Conservation (phyloP, 176 grass and related monocot genomes). For the Oryza coarctata region DNA sequence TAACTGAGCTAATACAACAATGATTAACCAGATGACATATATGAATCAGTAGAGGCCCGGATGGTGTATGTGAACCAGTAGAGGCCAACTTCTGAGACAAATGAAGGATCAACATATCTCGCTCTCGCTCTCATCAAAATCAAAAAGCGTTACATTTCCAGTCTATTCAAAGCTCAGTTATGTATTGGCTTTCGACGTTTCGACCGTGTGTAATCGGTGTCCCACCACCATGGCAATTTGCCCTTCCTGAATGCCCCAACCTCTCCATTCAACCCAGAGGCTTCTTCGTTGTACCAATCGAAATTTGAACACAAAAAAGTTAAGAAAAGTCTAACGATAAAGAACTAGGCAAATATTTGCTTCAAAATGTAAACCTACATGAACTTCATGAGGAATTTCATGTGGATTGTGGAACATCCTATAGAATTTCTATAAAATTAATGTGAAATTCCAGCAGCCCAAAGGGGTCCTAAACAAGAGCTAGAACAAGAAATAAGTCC, state of each 20-base stretch:
- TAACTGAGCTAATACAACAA: neutral
- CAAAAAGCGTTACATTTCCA: too few species aligned
- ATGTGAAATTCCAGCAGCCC: neutral
- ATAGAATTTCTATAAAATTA: too few species aligned
- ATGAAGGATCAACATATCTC: neutral
- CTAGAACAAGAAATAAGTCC: neutral
- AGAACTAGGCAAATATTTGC: too few species aligned
- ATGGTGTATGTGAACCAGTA: neutral
- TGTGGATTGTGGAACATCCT: neutral
- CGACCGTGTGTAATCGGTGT: conserved; percentile 50
- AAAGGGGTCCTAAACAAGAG: neutral
- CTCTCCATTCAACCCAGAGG: conserved; percentile 25
- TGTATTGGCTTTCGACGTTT: conserved; percentile 46
- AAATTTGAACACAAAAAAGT: neutral
- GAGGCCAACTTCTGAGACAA: too few species aligned
- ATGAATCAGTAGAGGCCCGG: too few species aligned
- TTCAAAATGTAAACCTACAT: too few species aligned
- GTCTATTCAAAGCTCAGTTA: too few species aligned
- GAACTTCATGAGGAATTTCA: too few species aligned
- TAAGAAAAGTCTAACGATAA: neutral
- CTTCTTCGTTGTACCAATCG: neutral
- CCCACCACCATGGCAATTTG: conserved; percentile 51
- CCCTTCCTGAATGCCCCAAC: neutral
- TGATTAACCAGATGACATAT: neutral
- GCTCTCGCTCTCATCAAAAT: neutral